phyloP scores from a whole-genome alignment of 2,329 filamentous ascomycete genomes.

The Hypoxylon sp. region DNA sequence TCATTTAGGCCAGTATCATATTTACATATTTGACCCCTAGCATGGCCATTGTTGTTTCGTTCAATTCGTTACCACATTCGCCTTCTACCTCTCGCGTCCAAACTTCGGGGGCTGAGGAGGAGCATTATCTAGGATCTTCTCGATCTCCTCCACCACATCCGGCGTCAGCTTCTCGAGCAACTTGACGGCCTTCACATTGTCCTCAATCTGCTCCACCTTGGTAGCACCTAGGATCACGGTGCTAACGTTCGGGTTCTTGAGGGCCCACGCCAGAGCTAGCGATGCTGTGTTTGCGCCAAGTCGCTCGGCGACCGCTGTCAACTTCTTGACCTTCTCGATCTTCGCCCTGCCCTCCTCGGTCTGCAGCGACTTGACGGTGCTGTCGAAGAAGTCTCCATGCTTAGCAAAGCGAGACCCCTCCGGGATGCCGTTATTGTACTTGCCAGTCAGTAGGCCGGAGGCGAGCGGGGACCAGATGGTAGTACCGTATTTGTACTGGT shows the following conservation, averaged over 20 bases:
- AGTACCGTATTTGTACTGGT: conserved; percentile 65
- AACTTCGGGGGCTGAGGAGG: conserved; percentile 24
- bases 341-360: conserved; percentile 64
- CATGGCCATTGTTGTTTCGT: too few relatives aligned
- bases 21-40: too few relatives aligned
- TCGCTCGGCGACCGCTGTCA: conserved; percentile 64
- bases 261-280: conserved; percentile 61
- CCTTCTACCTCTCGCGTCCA: conserved; percentile 32
- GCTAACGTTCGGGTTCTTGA: conserved; percentile 63
- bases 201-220: conserved; percentile 59
- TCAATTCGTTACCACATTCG: too few relatives aligned
- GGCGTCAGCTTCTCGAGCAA: conserved; percentile 58
- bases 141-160: conserved; percentile 60
- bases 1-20: too few relatives aligned
- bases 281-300: conserved; percentile 62
- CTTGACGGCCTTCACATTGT: conserved; percentile 58
- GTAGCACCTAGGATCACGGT: conserved; percentile 63
- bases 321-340: conserved; percentile 55
- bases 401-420: conserved; percentile 69
- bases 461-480: conserved; percentile 59
- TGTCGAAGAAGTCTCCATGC: conserved; percentile 67
- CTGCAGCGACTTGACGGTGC: conserved; percentile 67
- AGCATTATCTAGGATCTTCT: conserved; percentile 52
- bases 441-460: conserved; percentile 66
- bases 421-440: conserved; percentile 71